phyloP scores from a whole-genome alignment of 495 filamentous ascomycete species.

The Baudoinia panamericana region DNA sequence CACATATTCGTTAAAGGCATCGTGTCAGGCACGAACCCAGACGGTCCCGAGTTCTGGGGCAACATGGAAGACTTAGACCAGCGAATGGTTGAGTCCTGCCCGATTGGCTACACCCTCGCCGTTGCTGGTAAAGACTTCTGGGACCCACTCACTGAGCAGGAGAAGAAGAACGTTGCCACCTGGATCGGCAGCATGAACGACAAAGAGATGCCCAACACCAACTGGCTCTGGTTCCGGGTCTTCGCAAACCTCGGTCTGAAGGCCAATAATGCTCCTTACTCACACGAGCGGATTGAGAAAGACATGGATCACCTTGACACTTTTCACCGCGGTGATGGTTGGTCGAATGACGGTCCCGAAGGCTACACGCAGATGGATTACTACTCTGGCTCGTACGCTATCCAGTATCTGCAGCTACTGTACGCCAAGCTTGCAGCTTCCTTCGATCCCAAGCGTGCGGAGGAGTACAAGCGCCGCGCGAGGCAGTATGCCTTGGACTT shows the following conservation, averaged over 20 bases:
- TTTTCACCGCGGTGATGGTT: conserved; percentile 65
- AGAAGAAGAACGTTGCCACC: conserved; percentile 46
- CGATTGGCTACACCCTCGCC: conserved; percentile 51
- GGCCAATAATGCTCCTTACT: conserved; percentile 54
- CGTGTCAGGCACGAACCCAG: conserved; percentile 52
- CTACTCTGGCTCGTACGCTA: conserved; percentile 68
- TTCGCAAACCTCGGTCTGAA: conserved; percentile 69
- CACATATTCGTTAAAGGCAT: conserved; percentile 55
- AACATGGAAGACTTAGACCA: conserved; percentile 59
- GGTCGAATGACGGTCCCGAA: conserved; percentile 69
- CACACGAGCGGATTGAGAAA: conserved; percentile 49
- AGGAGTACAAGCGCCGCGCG: conserved; percentile 55
- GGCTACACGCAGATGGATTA: conserved; percentile 72
- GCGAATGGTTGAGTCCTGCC: conserved; percentile 78
- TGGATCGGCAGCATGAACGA: conserved; percentile 66
- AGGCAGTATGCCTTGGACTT: conserved; percentile 53
- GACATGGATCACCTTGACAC: conserved; percentile 67
- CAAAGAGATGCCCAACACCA: conserved; percentile 54
- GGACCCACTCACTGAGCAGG: conserved; percentile 45
- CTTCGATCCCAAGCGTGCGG: conserved; percentile 52
- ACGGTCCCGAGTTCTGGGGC: conserved; percentile 58
- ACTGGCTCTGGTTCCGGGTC: conserved; percentile 67
- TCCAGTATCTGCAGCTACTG: conserved; percentile 62
- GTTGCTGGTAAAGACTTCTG: conserved; percentile 52
- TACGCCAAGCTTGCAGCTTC: conserved; percentile 61